phyloP scores from a whole-genome alignment of 495 filamentous ascomycete species.

The Tuber brumale region DNA sequence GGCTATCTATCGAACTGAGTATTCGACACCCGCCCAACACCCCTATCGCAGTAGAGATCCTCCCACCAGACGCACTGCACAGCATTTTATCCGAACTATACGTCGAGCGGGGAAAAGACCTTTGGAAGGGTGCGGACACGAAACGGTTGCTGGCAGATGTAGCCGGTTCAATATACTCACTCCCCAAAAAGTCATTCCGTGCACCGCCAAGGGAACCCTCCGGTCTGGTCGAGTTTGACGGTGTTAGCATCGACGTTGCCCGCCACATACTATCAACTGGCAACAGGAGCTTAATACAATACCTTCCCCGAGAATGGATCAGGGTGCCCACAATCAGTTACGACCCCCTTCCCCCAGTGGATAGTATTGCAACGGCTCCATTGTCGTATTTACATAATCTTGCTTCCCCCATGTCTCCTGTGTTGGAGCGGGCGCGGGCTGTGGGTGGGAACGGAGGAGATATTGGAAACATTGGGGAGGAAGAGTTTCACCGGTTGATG shows the following conservation, averaged over 20 bases:
- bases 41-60: conserved; percentile 70
- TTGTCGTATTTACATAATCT: neutral
- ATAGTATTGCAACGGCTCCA: neutral
- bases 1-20: conserved; percentile 65
- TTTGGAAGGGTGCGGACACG: conserved; percentile 80
- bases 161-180: conserved; percentile 51
- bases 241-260: conserved; percentile 60
- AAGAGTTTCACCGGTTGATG: neutral
- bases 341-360: neutral
- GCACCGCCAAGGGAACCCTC: conserved; percentile 40
- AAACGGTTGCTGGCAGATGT: conserved; percentile 65
- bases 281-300: conserved; percentile 24
- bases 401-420: neutral
- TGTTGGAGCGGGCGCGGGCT: neutral
- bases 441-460: neutral
- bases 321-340: neutral
- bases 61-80: conserved; percentile 56
- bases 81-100: conserved; percentile 67
- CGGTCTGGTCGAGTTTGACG: conserved; percentile 44
- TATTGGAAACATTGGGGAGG: neutral
- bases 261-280: conserved; percentile 75
- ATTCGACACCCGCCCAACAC: conserved; percentile 48
- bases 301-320: neutral
- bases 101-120: conserved; percentile 68
- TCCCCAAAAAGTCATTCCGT: conserved; percentile 21